Evolutionary conservation across 2,329 filamentous ascomycete species (phyloP).

Genomic region (Diaporthe citrichinensis): DNA sequence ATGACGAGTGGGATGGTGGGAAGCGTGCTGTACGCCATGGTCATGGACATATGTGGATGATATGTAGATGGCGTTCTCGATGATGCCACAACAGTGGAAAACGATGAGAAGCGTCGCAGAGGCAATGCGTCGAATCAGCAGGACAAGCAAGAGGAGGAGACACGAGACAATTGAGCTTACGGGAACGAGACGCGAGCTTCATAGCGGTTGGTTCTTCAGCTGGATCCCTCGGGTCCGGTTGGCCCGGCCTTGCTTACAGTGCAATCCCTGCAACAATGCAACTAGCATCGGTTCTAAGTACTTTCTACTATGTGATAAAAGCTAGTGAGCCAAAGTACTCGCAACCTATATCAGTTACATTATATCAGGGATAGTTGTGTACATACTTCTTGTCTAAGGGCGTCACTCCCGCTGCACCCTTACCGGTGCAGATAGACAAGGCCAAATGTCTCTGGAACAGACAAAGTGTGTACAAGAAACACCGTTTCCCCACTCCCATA

Average conservation of each 20-base stretch:
- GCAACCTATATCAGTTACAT: too few relatives aligned
- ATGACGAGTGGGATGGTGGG: conserved; percentile 32
- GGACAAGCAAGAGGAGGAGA: background rate
- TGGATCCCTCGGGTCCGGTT: background rate
- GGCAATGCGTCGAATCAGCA: background rate
- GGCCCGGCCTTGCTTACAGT: background rate
- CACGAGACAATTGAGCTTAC: background rate
- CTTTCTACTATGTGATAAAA: too few relatives aligned
- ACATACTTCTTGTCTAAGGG: too few relatives aligned
- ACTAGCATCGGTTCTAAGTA: too few relatives aligned
- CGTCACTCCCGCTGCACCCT: too few relatives aligned
- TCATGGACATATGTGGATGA: background rate
- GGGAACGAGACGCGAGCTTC: background rate
- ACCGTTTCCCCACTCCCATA: too few relatives aligned
- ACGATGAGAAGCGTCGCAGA: background rate
- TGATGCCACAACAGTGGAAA: background rate
- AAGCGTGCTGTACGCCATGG: conserved; percentile 29
- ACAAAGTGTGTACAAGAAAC: too few relatives aligned
- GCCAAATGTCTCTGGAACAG: too few relatives aligned
- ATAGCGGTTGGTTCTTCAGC: background rate
- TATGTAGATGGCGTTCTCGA: background rate
- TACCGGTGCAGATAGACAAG: too few relatives aligned
- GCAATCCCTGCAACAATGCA: too few relatives aligned
- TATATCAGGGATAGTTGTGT: too few relatives aligned
- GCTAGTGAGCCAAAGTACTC: too few relatives aligned